Base-by-base conservation (phyloP, 1,139 yeast species). In the Magnusiomyces paraingens region DNA sequence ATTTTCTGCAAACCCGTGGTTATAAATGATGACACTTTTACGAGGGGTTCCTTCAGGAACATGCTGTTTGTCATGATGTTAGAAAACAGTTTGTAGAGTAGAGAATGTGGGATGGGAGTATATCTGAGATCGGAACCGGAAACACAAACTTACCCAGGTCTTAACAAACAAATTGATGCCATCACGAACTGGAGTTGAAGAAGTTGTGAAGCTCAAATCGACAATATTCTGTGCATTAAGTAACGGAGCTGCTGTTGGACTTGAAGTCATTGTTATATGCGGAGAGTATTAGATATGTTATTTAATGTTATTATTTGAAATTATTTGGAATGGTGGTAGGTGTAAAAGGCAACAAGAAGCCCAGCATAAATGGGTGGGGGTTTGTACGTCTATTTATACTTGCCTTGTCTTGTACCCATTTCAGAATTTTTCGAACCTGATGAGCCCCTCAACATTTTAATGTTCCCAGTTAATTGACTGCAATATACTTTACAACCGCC, bases 1-100 rank as follows among this genome's bases (percentile, higher is more conserved):
- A 57, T 78, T 79, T 65, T 91, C 97, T 26, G 84, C 79, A 68
- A 89, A 90, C 0, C 99, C 98, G n/a, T 87, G 83, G 49, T 63
- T 55, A 57, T 79, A 77, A 4, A 88, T 57, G 5, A 87, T 66
- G 57, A 83, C 76, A 2, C 86, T 91, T 57, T 75, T 76, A 61
- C 74, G 71, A 2, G 61, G 63, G 6, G 63, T 66, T 11, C 65
- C 68, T 42, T 68, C 64, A 12, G 62, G 56, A 35, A 52, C 56
- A 18, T 42, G 53, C 51, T 51, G 15, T 17, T 8, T 10, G 12
- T n/a, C n/a, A 42, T 12, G 20, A 2, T 42, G 22, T 12, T n/a
- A 41, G 20, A 18, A 41, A n/a, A n/a, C n/a, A n/a, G n/a, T n/a
- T n/a, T n/a, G n/a, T n/a, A n/a, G n/a, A n/a, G n/a, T n/a, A n/a